A percentile compares a stretch with the other conserved stretches of the same genome.
These are phyloP conservation scores for Saccharomycopsis javanensis DNA, from an alignment of 805 yeast species.

Conservation along the genomic window DNA sequence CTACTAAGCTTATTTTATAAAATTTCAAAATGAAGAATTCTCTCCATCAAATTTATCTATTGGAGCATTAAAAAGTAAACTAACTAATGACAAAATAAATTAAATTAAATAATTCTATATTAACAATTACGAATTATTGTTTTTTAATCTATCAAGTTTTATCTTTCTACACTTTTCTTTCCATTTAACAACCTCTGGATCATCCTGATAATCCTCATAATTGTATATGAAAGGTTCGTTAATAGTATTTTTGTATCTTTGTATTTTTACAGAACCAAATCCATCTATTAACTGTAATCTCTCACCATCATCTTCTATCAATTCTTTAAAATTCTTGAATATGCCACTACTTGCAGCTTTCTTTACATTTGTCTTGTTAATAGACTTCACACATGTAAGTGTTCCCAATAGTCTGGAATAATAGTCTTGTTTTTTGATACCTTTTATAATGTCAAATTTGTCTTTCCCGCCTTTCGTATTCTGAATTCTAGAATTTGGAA, in stretches of 20 bases:
- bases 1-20: neutral
- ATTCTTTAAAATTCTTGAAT: slow-evolving; percentile 26
- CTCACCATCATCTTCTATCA: slow-evolving; percentile 13
- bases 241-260: slow-evolving; percentile 32
- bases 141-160: neutral
- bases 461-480: slow-evolving; percentile 18
- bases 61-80: too few relatives aligned
- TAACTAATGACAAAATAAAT: too few relatives aligned
- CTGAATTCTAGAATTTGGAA: neutral
- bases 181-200: slow-evolving; percentile 8
- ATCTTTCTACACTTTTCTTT: slow-evolving; percentile 5
- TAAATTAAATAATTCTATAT: neutral
- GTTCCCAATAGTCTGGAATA: slow-evolving; percentile 36
- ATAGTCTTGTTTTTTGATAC: slow-evolving; percentile 34
- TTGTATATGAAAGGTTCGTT: slow-evolving; percentile 44
- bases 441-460: slow-evolving; percentile 32
- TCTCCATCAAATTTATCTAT: neutral
- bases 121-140: neutral
- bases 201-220: slow-evolving; percentile 25
- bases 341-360: slow-evolving; percentile 41
- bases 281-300: slow-evolving; percentile 34
- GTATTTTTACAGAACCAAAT: slow-evolving; percentile 38
- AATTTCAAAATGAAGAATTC: neutral
- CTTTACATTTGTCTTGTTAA: slow-evolving; percentile 46
- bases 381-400: slow-evolving; percentile 36